Conservation (phyloP, 2,329 filamentous ascomycete species). For the Leptographium lundbergii region DNA sequence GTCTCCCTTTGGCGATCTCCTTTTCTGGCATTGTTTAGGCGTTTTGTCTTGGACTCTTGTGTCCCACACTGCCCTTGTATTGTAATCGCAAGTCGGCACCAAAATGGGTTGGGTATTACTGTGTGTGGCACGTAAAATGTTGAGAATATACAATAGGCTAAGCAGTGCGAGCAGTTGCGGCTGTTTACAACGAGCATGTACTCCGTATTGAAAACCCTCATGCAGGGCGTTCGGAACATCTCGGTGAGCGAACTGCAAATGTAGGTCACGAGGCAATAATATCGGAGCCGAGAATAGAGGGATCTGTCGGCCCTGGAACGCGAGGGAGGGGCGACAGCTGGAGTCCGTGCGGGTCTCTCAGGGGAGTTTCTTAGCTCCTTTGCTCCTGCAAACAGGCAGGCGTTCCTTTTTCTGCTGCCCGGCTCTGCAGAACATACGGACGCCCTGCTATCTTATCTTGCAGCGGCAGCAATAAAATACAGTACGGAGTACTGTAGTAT, state of each 20-base stretch:
- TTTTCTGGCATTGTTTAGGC: constrained; percentile 5
- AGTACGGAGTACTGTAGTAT: not conserved
- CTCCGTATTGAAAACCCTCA: too few relatives aligned
- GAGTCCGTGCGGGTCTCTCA: not conserved
- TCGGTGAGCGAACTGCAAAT: not conserved
- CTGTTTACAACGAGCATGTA: not conserved
- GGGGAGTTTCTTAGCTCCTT: not conserved
- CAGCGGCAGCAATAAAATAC: not conserved
- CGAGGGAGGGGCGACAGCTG: not conserved
- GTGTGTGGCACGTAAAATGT: not conserved
- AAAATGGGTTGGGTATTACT: not conserved
- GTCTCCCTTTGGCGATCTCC: not conserved
- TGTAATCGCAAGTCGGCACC: not conserved
- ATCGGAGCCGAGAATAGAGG: too few relatives aligned
- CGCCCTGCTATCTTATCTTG: not conserved
- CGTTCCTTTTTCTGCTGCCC: not conserved
- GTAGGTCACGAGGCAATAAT: not conserved
- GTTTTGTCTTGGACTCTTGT: constrained; percentile 5
- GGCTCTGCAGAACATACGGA: not conserved
- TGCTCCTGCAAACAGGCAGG: too few relatives aligned
- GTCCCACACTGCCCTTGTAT: not conserved
- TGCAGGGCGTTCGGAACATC: not conserved
- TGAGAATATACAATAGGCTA: not conserved
- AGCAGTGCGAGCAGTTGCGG: too few relatives aligned
- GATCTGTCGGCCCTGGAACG: too few relatives aligned